Evolutionary conservation across 352 stramenopile species (phyloP).

Genomic region (Phytophthora meadii): DNA sequence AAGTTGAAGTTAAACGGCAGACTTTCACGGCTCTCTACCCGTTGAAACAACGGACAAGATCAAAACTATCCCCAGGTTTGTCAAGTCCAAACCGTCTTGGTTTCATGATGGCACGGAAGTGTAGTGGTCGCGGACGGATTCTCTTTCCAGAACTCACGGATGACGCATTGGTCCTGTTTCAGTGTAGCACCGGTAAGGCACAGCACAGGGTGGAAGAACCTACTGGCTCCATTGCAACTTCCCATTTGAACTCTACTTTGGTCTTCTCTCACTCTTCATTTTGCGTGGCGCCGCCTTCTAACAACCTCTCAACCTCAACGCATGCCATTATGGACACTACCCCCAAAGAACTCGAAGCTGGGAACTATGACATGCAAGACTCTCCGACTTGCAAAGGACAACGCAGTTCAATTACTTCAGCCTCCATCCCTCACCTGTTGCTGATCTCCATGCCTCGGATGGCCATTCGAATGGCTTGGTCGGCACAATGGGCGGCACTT

Average conservation of each 20-base stretch:
- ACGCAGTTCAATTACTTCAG: constrained; percentile 15
- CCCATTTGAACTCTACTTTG: constrained; percentile 6
- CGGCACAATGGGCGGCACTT: constrained; percentile 33
- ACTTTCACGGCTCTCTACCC: constrained; percentile 1
- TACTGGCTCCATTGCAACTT: constrained; percentile 26
- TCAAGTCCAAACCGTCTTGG: not conserved
- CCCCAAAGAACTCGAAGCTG: constrained; percentile 31
- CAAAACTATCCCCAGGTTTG: not conserved
- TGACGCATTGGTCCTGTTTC: constrained; percentile 6
- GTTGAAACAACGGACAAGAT: too few relatives aligned
- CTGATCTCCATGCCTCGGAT: constrained; percentile 38
- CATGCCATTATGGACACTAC: constrained; percentile 4
- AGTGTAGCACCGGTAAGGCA: not conserved
- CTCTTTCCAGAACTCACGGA: not conserved
- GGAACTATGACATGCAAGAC: constrained; percentile 22
- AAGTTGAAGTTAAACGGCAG: constrained; percentile 7
- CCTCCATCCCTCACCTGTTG: constrained; percentile 32
- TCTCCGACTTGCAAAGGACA: constrained; percentile 26
- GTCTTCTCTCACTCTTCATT: not conserved
- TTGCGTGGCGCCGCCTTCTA: too few relatives aligned
- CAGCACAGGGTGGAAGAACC: constrained; percentile 7
- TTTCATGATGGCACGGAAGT: not conserved
- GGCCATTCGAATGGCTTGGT: constrained; percentile 36
- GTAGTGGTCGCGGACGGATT: not conserved
- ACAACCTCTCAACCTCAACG: not conserved